Conservation (phyloP, 73 alveolate genomes). For the Paramecium octaurelia region DNA sequence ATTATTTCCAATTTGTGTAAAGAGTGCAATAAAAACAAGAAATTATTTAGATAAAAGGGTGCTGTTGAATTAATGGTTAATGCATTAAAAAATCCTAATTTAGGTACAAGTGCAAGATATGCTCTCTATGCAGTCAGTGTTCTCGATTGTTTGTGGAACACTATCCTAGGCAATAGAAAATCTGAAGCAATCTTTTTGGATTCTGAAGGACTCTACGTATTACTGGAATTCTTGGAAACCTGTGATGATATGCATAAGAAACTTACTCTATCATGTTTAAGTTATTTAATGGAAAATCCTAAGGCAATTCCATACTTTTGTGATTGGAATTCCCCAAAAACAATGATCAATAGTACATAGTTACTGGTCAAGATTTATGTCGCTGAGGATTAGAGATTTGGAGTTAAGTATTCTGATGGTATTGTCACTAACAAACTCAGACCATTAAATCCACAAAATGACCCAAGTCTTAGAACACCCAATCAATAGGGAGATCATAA, state of each 20-base stretch:
- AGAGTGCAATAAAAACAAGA: slow-evolving; percentile 90
- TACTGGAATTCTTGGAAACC: slow-evolving; percentile 90
- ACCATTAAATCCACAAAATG: slow-evolving; percentile 84
- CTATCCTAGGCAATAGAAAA: slow-evolving; percentile 90
- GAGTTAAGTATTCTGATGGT: slow-evolving; percentile 77
- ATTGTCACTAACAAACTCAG: slow-evolving; percentile 75
- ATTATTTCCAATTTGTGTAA: slow-evolving; percentile 90
- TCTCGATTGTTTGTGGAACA: slow-evolving; percentile 91
- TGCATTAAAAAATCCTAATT: slow-evolving; percentile 73
- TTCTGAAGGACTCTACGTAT: slow-evolving; percentile 89
- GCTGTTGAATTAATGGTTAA: slow-evolving; percentile 91
- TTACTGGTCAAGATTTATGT: slow-evolving; percentile 87
- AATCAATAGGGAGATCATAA: slow-evolving; percentile 54
- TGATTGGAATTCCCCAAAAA: slow-evolving; percentile 92
- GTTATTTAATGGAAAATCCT: slow-evolving; percentile 87
- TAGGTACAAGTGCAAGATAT: slow-evolving; percentile 65
- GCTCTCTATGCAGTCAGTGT: slow-evolving; percentile 75
- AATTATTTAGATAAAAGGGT: slow-evolving; percentile 95
- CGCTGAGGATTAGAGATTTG: slow-evolving; percentile 88
- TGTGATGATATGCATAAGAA: slow-evolving; percentile 88
- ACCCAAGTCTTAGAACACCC: slow-evolving; percentile 27
- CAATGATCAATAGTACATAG: slow-evolving; percentile 92
- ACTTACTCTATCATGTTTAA: slow-evolving; percentile 83
- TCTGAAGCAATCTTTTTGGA: slow-evolving; percentile 91
- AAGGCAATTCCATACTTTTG: slow-evolving; percentile 85